Base-by-base conservation (phyloP, 306 rosid genomes). In the Luffa aegyptiaca region DNA sequence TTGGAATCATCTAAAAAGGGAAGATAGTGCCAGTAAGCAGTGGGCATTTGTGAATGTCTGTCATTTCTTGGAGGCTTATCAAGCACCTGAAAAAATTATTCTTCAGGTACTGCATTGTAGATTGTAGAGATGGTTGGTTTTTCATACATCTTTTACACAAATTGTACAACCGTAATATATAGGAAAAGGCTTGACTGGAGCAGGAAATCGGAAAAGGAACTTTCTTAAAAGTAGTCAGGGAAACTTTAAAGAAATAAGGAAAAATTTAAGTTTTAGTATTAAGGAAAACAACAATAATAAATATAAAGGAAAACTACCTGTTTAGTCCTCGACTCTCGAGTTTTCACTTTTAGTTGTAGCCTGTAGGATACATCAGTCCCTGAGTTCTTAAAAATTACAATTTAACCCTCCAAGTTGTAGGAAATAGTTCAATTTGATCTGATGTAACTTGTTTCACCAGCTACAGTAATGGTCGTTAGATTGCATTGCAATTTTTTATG, bases 41-140 rank as follows among this genome's bases (percentile, higher is more conserved):
- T 96, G 99, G 99, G 99, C 99, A 68, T 96, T 96, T 91, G 99
- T 96, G 80, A 96, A 96, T 88, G 99, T 96, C 84, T 96, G 99
- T 91, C 99, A 96, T 84, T 96, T 96, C 85, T 87, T 96, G 86
- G 98, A 93, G 87, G 99, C 98, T 78, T 96, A 93, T 87, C 99
- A 96, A 83, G 99, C 99, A 81, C 99, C 99, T 21, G 99, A 96
- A 84, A 96, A 96, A 86, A 96, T 96, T 73, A 96, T 96, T 81
- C 97, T 96, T 37, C 99, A 96, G 98, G 99, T 93, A 81, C 58
- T 70, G 56, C 55, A 72, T 78, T 72, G 10, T 73, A 10, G 63
- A 59, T 72, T 81, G 77, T 12, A 31, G 78, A 73, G 37, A 73
- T 73, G 58, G n/a, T 46, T 48, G 45, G 46, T 14, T 42, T 63